Conservation (phyloP, 495 filamentous ascomycete species). For the Haplographium delicatum region DNA sequence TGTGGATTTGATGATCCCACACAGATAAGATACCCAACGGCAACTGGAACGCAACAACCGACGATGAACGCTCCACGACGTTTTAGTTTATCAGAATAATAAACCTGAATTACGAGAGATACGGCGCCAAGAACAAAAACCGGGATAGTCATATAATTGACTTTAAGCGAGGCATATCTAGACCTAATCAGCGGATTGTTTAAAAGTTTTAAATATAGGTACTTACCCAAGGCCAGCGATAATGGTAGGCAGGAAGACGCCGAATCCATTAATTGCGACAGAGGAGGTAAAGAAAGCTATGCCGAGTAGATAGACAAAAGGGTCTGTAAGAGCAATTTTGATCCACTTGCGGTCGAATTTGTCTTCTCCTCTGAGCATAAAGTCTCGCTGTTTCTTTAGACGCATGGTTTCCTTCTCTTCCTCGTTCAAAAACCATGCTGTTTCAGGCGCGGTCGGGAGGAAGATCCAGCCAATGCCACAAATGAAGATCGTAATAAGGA, state of each 20-base stretch:
- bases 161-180: slow-evolving; percentile 38
- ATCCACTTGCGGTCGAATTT: slow-evolving; percentile 45
- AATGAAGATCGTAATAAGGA: slow-evolving; percentile 44
- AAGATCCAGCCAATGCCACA: slow-evolving; percentile 38
- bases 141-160: slow-evolving; percentile 36
- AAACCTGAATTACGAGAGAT: slow-evolving; percentile 35
- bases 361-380: slow-evolving; percentile 42
- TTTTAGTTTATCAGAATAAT: slow-evolving; percentile 32
- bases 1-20: slow-evolving; percentile 8
- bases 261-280: slow-evolving; percentile 52
- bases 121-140: slow-evolving; percentile 32
- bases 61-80: slow-evolving; percentile 30
- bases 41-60: slow-evolving; percentile 35
- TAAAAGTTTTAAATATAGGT: neutral
- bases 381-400: slow-evolving; percentile 35
- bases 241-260: slow-evolving; percentile 53
- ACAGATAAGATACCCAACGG: slow-evolving; percentile 45
- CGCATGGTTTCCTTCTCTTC: slow-evolving; percentile 48
- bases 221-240: slow-evolving; percentile 41
- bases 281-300: slow-evolving; percentile 45
- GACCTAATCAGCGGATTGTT: neutral
- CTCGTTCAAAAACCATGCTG: slow-evolving; percentile 41
- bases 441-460: slow-evolving; percentile 44
- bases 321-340: slow-evolving; percentile 32
- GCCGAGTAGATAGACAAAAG: slow-evolving; percentile 12